These are phyloP conservation scores for Tremellales sp. DNA, from an alignment of 1,284 basidiomycete species.

Conservation along the genomic window DNA sequence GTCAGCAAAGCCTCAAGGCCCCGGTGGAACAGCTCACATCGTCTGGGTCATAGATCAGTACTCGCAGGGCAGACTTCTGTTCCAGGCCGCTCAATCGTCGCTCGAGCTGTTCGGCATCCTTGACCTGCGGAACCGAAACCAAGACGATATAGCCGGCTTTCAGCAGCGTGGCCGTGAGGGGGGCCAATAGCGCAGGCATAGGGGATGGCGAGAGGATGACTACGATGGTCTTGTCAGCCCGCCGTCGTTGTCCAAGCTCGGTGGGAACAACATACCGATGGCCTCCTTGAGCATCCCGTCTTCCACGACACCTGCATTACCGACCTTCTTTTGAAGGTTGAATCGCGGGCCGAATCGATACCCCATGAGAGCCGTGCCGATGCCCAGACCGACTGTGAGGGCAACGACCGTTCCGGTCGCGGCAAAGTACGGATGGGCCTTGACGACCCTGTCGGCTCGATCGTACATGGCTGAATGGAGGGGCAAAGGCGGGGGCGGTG, in stretches of 20 bases:
- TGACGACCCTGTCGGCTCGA: conserved; percentile 18
- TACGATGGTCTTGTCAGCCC: conserved; percentile 15
- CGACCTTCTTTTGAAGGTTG: conserved; percentile 8
- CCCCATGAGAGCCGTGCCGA: conserved; percentile 14
- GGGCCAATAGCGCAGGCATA: conserved; percentile 38
- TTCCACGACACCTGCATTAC: conserved; percentile 27
- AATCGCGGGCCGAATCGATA: conserved; percentile 5
- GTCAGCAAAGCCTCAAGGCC: not conserved
- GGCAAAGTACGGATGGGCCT: conserved; percentile 31
- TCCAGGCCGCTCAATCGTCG: conserved; percentile 34
- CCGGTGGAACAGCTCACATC: conserved; percentile 29
- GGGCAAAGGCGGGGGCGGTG: conserved; percentile 27
- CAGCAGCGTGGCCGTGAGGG: conserved; percentile 40
- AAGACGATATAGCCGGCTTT: conserved; percentile 47
- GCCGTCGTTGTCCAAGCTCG: not conserved
- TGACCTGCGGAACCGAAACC: conserved; percentile 43
- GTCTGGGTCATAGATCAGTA: conserved; percentile 46
- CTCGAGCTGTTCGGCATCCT: conserved; percentile 46
- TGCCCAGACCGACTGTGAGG: conserved; percentile 34
- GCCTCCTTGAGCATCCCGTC: conserved; percentile 48
- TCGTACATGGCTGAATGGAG: conserved; percentile 10
- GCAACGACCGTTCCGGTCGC: conserved; percentile 27
- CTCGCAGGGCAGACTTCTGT: conserved; percentile 42
- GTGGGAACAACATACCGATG: conserved; percentile 28
- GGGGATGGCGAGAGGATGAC: conserved; percentile 44